These are phyloP conservation scores for Citrus australasica DNA, from an alignment of 345 rosid species.

Conservation along the genomic window DNA sequence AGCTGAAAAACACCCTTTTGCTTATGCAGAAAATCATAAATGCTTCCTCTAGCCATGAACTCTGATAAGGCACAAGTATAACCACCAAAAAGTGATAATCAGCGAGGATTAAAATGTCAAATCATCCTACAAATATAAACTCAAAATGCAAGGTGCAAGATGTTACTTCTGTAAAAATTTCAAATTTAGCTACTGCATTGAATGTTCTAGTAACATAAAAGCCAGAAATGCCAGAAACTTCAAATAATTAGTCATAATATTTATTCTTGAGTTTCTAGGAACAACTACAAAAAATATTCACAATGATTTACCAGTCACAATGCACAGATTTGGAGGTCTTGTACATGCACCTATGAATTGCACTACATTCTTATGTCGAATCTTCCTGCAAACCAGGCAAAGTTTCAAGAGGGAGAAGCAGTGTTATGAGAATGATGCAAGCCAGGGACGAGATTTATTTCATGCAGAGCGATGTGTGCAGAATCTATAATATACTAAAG, in stretches of 20 bases:
- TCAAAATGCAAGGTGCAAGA: constrained; percentile 11
- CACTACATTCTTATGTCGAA: constrained; percentile 89
- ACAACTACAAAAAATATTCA: constrained; percentile 1
- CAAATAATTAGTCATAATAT: neutral
- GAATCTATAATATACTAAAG: neutral
- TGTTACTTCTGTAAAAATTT: constrained; percentile 16
- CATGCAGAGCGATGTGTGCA: neutral
- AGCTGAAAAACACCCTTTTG: constrained; percentile 76
- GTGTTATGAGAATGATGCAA: constrained; percentile 7
- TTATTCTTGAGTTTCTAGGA: neutral
- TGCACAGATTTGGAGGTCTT: constrained; percentile 74
- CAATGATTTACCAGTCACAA: constrained; percentile 72
- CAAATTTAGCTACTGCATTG: constrained; percentile 7
- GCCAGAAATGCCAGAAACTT: constrained; percentile 1
- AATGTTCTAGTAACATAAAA: constrained; percentile 17
- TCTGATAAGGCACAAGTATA: constrained; percentile 46
- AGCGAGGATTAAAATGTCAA: constrained; percentile 12
- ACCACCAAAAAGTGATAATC: constrained; percentile 16
- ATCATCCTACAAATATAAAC: constrained; percentile 14
- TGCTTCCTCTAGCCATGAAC: constrained; percentile 91
- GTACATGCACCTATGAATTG: constrained; percentile 97
- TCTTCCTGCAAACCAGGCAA: constrained; percentile 56
- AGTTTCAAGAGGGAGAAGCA: neutral
- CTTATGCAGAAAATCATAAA: constrained; percentile 86
- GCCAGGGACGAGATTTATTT: neutral